Base-by-base conservation (phyloP, 2,329 filamentous ascomycete species). In the Sporothrix variecibatus region DNA sequence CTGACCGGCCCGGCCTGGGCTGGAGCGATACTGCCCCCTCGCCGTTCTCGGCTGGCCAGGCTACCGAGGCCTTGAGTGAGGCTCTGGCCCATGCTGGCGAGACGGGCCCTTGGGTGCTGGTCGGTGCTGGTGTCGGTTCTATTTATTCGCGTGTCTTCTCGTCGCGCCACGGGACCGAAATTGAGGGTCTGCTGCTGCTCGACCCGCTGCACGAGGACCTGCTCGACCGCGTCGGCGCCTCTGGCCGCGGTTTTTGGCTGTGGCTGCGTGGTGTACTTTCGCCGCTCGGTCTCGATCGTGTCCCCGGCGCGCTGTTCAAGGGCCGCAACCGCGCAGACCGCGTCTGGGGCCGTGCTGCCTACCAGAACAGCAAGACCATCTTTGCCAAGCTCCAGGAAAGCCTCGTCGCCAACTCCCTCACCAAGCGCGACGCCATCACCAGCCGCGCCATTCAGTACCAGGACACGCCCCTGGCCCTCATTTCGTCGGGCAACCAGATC, bases 371-470 rank as follows among this genome's bases (percentile, higher is more conserved):
- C 75, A 97, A 95, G 81, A 92, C 89, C 81, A 92, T 98, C 82
- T 97, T 97, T 81, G 93, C 94, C 4, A 93, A 95, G 82, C 86
- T 99, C 73, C 96, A 99, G 83, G 96, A 99, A 84, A 95, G 92
- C 77, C 86, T 98, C 0, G 94, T 98, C 43, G 95, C 95, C 0
- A 89, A 91, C 77, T 94, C 93, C 0, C 89, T 98, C 77, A 94
- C 94, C 17, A 92, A 91, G 81, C 93, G 93, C 46, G 96, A 99
- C 79, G 90, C 97, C 23, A 85, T 87, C 62, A 93, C 91, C 75
- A 94, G 94, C 74, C 87, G 92, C 28, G 91, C 91, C 65, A 96
- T 98, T 72, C 94, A 97, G 82, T 87, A 88, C 74, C 86, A 86
- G n/a, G 86, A 93, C 74, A 93, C 92, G 17, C 92, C 94, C 7